These are phyloP conservation scores for Lodderomyces jiufengensis DNA, from an alignment of 1,139 yeast species.

Conservation along the genomic window DNA sequence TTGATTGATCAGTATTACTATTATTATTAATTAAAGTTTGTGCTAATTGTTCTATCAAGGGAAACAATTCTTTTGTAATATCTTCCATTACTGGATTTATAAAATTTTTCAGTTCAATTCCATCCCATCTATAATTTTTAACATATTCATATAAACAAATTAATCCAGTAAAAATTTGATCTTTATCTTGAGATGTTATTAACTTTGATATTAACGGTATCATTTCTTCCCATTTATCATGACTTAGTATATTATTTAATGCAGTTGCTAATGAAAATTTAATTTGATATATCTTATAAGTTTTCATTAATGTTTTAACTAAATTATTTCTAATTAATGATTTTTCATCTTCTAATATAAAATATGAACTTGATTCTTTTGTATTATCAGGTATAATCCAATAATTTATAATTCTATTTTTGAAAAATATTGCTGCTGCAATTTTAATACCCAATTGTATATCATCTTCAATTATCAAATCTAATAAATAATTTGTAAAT, in stretches of 20 bases:
- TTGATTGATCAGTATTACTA: slow-evolving; percentile 23
- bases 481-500: slow-evolving; percentile 55
- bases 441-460: slow-evolving; percentile 49
- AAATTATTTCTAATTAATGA: slow-evolving; percentile 48
- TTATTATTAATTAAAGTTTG: slow-evolving; percentile 33
- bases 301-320: slow-evolving; percentile 41
- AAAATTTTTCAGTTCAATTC: slow-evolving; percentile 41
- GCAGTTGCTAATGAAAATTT: slow-evolving; percentile 43
- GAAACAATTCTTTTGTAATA: slow-evolving; percentile 48
- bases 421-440: slow-evolving; percentile 66
- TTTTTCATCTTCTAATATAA: slow-evolving; percentile 49
- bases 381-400: slow-evolving; percentile 53
- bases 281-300: slow-evolving; percentile 32
- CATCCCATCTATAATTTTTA: slow-evolving; percentile 55
- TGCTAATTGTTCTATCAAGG: slow-evolving; percentile 50
- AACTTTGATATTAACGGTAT: slow-evolving; percentile 35
- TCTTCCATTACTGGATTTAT: slow-evolving; percentile 45
- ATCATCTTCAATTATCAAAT: slow-evolving; percentile 45
- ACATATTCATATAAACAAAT: slow-evolving; percentile 54
- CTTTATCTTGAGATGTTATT: slow-evolving; percentile 42
- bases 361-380: slow-evolving; percentile 21
- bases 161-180: slow-evolving; percentile 57
- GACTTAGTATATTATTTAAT: slow-evolving; percentile 39
- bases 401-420: slow-evolving; percentile 55
- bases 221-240: slow-evolving; percentile 47